Percentiles rank a stretch among this genome's conserved stretches.
phyloP scores from a whole-genome alignment of 495 filamentous ascomycete genomes.

The Achaetomiella virescens region DNA sequence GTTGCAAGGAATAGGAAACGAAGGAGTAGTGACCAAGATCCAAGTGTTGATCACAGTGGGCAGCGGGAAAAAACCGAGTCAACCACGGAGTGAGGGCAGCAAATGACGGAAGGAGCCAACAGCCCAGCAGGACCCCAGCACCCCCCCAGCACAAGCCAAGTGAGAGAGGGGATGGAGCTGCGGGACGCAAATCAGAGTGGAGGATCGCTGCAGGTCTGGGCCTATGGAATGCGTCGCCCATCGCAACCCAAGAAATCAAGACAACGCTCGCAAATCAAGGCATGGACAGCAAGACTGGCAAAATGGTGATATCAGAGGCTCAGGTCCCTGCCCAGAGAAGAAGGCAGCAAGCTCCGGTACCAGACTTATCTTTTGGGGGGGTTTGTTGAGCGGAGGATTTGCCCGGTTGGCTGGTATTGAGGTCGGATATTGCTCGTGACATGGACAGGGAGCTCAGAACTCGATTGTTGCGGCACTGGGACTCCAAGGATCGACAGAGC shows the following conservation, averaged over 20 bases:
- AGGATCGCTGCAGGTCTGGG: slow-evolving; percentile 2
- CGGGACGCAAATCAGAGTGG: slow-evolving; percentile 16
- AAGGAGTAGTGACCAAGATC: slow-evolving; percentile 6
- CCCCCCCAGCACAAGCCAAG: too few species aligned
- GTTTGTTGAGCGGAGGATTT: neutral
- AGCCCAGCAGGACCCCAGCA: slow-evolving; percentile 11
- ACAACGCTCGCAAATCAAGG: slow-evolving; percentile 12
- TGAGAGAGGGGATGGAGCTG: neutral
- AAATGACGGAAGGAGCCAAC: slow-evolving; percentile 24
- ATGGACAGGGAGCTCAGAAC: too few species aligned
- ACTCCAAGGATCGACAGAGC: neutral
- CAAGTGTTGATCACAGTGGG: slow-evolving; percentile 6
- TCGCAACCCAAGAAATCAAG: neutral
- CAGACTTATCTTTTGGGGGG: neutral
- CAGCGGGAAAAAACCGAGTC: slow-evolving; percentile 14
- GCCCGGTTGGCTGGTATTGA: neutral
- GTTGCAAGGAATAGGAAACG: slow-evolving; percentile 4
- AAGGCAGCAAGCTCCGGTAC: neutral
- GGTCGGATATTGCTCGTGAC: neutral
- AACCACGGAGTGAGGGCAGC: slow-evolving; percentile 5
- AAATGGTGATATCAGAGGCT: slow-evolving; percentile 15
- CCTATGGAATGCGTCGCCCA: slow-evolving; percentile 7
- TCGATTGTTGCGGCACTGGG: too few species aligned
- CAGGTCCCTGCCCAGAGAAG: neutral
- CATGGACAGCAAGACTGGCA: neutral